A percentile compares a stretch with the other conserved stretches of the same genome.
Conservation (phyloP, 2,329 filamentous ascomycete species). For the Tolypocladium pustulatum region DNA sequence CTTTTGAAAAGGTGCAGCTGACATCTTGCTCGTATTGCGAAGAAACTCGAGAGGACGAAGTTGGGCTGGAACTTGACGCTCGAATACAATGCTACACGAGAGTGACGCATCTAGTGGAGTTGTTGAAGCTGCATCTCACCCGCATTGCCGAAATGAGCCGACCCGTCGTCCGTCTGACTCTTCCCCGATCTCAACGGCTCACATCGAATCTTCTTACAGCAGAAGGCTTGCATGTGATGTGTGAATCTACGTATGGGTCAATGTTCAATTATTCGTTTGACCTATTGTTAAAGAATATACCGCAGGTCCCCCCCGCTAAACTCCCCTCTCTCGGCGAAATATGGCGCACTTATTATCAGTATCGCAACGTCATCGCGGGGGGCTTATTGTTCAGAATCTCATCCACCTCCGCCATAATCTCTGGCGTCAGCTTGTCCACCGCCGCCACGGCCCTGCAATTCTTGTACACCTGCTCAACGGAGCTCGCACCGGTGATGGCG, state of each 20-base stretch:
- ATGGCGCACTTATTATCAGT: too few relatives aligned
- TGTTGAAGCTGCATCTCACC: background rate
- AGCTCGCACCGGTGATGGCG: constrained; percentile 51
- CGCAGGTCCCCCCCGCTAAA: background rate
- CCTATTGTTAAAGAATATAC: background rate
- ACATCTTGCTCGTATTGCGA: background rate
- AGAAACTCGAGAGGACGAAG: background rate
- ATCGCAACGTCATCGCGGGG: constrained; percentile 26
- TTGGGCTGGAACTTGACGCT: background rate
- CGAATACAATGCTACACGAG: background rate
- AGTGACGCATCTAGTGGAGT: background rate
- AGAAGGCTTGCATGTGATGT: background rate
- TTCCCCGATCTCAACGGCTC: background rate
- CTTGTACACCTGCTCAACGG: constrained; percentile 48
- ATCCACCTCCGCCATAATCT: constrained; percentile 50
- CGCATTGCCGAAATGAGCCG: background rate
- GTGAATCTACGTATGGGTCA: too few relatives aligned
- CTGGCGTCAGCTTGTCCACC: constrained; percentile 45
- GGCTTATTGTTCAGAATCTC: constrained; percentile 49
- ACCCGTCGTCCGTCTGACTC: background rate
- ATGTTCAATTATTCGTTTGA: background rate
- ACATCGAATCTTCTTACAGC: background rate
- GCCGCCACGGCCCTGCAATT: constrained; percentile 42
- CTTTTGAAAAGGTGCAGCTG: constrained; percentile 10
- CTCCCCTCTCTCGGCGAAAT: too few relatives aligned